A percentile compares a stretch with the other conserved stretches of the same genome.
Conservation (phyloP, 73 alveolate genomes). For the Durusdinium trenchii region DNA sequence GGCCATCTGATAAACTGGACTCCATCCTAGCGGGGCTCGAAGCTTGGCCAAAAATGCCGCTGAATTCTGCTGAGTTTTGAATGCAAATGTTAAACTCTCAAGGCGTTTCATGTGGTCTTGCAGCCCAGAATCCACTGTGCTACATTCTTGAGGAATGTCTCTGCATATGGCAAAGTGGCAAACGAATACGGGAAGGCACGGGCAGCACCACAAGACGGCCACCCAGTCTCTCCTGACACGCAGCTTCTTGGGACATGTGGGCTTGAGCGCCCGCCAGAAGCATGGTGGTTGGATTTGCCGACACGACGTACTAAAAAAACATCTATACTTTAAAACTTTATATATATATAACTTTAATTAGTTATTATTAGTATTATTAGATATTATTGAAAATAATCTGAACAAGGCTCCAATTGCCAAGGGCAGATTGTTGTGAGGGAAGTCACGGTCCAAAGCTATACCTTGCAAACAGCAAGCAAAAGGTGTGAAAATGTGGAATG, state of each 20-base stretch:
- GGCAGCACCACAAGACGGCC: constrained; percentile 91
- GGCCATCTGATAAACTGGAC: constrained; percentile 72
- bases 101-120: too few species aligned
- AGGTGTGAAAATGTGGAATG: not conserved
- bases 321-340: too few species aligned
- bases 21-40: constrained; percentile 89
- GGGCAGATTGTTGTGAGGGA: constrained; percentile 83
- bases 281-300: too few species aligned
- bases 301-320: too few species aligned
- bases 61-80: too few species aligned
- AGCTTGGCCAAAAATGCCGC: too few species aligned
- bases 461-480: constrained; percentile 8
- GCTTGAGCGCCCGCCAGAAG: too few species aligned
- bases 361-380: too few species aligned
- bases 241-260: not conserved
- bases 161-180: constrained; percentile 64
- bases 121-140: constrained; percentile 75
- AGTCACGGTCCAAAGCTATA: constrained; percentile 78
- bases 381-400: not conserved
- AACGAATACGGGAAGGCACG: constrained; percentile 62
- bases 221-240: constrained; percentile 59
- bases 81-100: too few species aligned
- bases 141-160: constrained; percentile 54
- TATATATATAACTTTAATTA: too few species aligned
- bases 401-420: constrained; percentile 65